These are phyloP conservation scores for Leishmania aethiopica DNA, from an alignment of 208 protist species.

Conservation along the genomic window DNA sequence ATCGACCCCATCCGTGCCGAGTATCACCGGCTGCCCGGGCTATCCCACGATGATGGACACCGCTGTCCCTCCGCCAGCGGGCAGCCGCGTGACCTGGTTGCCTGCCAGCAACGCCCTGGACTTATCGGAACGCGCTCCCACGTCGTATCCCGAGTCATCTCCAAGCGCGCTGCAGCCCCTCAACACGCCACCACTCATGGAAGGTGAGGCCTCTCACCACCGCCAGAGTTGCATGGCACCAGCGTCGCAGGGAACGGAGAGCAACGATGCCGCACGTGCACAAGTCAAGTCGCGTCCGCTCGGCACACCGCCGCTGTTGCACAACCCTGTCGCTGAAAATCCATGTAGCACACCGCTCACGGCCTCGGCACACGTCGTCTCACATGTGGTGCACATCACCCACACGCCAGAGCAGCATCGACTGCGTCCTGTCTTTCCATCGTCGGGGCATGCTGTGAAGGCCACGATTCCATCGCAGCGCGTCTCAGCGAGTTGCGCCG, in stretches of 20 bases:
- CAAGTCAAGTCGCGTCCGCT: neutral
- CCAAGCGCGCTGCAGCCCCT: neutral
- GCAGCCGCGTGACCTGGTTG: slow-evolving; percentile 9
- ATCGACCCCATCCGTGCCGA: neutral
- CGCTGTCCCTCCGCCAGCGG: slow-evolving; percentile 8
- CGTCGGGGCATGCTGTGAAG: neutral
- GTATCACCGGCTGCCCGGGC: neutral
- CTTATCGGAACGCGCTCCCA: neutral
- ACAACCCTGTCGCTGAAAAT: too few species aligned
- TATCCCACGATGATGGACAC: slow-evolving; percentile 18
- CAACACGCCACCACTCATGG: neutral
- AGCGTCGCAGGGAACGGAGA: neutral
- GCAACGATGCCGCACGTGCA: neutral
- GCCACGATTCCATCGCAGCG: neutral
- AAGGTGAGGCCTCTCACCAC: neutral
- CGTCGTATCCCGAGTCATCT: neutral
- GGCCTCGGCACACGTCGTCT: neutral
- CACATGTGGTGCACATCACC: neutral
- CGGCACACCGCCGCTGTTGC: neutral
- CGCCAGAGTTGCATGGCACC: too few species aligned
- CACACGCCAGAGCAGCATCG: neutral
- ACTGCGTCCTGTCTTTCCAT: neutral
- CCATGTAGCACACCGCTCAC: neutral
- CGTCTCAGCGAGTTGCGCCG: neutral
- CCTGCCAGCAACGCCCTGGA: slow-evolving; percentile 12